Evolutionary conservation across 768 basidiomycete genomes (phyloP).

Genomic region (Clitopilus passeckerianus): DNA sequence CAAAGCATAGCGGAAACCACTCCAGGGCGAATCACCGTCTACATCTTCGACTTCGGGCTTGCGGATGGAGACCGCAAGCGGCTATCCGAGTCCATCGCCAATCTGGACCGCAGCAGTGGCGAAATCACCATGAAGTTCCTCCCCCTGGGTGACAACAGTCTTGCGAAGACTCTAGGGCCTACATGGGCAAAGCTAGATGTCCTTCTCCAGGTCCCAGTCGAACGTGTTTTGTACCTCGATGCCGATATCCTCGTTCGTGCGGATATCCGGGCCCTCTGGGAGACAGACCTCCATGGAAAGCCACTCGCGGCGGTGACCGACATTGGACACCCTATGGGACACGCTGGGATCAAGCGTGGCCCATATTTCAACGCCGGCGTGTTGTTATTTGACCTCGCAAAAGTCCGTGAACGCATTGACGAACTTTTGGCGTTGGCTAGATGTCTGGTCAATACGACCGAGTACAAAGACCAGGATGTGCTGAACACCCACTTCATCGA

Average conservation of each 20-base stretch:
- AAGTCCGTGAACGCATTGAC: slow-evolving; percentile 19
- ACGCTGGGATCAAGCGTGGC: slow-evolving; percentile 21
- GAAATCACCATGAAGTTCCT: slow-evolving; percentile 40
- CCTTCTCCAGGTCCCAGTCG: slow-evolving; percentile 38
- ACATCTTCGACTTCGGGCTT: slow-evolving; percentile 45
- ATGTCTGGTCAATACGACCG: slow-evolving; percentile 19
- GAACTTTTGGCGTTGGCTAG: slow-evolving; percentile 20
- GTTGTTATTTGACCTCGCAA: slow-evolving; percentile 43
- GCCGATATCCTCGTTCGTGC: slow-evolving; percentile 43
- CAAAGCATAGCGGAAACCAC: slow-evolving; percentile 32
- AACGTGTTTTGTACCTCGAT: slow-evolving; percentile 48
- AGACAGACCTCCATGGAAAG: slow-evolving; percentile 34
- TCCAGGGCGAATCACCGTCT: slow-evolving; percentile 36
- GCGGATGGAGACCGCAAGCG: slow-evolving; percentile 25
- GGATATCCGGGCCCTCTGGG: slow-evolving; percentile 38
- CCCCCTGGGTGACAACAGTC: slow-evolving; percentile 22
- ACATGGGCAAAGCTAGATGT: slow-evolving; percentile 51
- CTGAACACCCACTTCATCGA: slow-evolving; percentile 41
- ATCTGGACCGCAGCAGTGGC: slow-evolving; percentile 4
- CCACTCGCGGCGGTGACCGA: slow-evolving; percentile 40
- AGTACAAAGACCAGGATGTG: slow-evolving; percentile 44
- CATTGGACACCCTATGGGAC: slow-evolving; percentile 46
- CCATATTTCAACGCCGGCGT: slow-evolving; percentile 57
- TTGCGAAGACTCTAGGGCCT: slow-evolving; percentile 20
- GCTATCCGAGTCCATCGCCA: slow-evolving; percentile 11